A percentile compares a stretch with the other conserved stretches of the same genome.
These are phyloP conservation scores for Colletotrichum incanum DNA, from an alignment of 2,329 filamentous ascomycete genomes.

Conservation along the genomic window DNA sequence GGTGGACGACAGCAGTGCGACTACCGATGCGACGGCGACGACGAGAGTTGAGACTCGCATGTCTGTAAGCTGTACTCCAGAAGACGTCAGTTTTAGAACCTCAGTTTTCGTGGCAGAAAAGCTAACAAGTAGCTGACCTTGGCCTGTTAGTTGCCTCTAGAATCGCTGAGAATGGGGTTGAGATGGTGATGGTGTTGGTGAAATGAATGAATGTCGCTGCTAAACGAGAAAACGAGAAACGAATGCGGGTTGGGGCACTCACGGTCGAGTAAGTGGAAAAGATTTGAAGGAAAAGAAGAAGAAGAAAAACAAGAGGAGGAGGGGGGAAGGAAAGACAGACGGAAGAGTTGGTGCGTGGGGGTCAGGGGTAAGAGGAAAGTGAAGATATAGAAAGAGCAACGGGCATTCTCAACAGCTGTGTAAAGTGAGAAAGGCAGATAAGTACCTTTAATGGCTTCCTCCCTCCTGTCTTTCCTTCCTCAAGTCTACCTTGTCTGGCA, in stretches of 20 bases:
- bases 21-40: slow-evolving; percentile 53
- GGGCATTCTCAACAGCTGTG: background rate
- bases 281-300: background rate
- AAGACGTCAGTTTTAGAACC: background rate
- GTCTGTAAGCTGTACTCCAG: background rate
- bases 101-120: background rate
- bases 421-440: background rate
- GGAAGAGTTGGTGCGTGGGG: background rate
- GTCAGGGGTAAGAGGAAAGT: background rate
- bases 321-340: background rate
- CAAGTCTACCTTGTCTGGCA: background rate
- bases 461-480: background rate
- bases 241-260: slow-evolving; percentile 3
- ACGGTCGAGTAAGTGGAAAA: background rate
- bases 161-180: background rate
- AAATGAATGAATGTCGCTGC: slow-evolving; percentile 12
- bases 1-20: slow-evolving; percentile 48
- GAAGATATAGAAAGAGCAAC: slow-evolving; percentile 32
- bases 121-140: background rate
- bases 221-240: background rate
- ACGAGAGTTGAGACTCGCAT: slow-evolving; percentile 57
- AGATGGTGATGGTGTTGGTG: background rate
- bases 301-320: background rate
- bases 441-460: background rate
- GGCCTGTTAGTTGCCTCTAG: background rate